These are phyloP conservation scores for Penicillium herquei DNA, from an alignment of 495 filamentous ascomycete species.

Conservation along the genomic window DNA sequence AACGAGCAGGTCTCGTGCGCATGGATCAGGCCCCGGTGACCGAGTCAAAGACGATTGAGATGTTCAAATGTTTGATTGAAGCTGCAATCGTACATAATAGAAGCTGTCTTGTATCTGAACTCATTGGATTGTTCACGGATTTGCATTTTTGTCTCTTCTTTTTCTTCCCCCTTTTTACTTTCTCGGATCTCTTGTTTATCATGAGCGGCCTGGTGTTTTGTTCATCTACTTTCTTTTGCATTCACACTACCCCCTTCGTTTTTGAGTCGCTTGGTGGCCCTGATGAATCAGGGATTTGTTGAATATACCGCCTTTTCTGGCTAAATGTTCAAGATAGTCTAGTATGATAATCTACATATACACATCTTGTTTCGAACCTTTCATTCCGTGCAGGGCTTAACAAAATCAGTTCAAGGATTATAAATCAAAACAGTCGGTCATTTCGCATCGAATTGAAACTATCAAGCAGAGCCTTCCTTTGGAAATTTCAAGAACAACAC, in stretches of 20 bases:
- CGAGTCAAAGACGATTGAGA: slow-evolving; percentile 35
- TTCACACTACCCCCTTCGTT: slow-evolving; percentile 2
- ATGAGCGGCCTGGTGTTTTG: slow-evolving; percentile 23
- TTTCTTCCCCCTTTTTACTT: slow-evolving; percentile 6
- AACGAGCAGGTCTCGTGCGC: slow-evolving; percentile 44
- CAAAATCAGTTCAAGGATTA: no score
- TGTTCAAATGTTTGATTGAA: slow-evolving; percentile 18
- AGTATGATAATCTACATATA: not conserved
- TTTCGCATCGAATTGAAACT: not conserved
- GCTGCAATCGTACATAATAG: slow-evolving; percentile 30
- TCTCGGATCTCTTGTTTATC: slow-evolving; percentile 4
- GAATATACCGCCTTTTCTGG: not conserved
- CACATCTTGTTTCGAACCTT: not conserved
- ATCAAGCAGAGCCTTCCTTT: not conserved
- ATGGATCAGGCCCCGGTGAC: slow-evolving; percentile 18
- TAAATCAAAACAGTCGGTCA: no score
- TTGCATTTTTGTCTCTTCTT: slow-evolving; percentile 8
- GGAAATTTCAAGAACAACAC: not conserved
- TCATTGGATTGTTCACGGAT: slow-evolving; percentile 5
- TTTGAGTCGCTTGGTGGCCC: slow-evolving; percentile 2
- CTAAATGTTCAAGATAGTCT: not conserved
- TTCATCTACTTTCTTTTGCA: slow-evolving; percentile 5
- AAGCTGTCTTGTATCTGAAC: slow-evolving; percentile 16
- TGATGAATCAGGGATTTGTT: slow-evolving; percentile 1
- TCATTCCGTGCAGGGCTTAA: not conserved